Evolutionary conservation across 306 rosid species (phyloP), one percentile per base, ranked within the genome.

Genomic region (Luffa acutangula): DNA sequence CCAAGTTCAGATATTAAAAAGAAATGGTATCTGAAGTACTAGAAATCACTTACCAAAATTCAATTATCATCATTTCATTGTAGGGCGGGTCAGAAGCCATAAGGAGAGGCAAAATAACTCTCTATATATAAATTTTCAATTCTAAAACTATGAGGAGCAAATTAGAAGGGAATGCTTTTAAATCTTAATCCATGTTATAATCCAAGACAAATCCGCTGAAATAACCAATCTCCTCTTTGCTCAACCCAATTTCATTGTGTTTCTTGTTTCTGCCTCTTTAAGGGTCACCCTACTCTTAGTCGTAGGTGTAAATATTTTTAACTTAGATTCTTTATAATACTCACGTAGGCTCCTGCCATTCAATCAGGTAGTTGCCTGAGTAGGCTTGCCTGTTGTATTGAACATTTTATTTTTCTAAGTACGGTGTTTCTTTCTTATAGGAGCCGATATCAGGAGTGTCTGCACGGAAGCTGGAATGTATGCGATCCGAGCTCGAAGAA

Each of bases 381-480:
- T 33, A 62, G 43, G n/a, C 59, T 53, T 5, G 43, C 20, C 71
- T 3, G 17, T 33, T 74, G 46, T 14, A 74, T 15, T 48, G 31
- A 48, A 17, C 37, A 11, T 41, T 8, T 48, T 59, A 25, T 39
- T 41, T 37, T 20, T 74, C 54, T 63, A 5, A 12, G 39, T 6
- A n/a, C 21, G 7, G n/a, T 17, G 2, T 18, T 13, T 36, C 70
- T 78, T 46, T 69, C 12, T 52, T 43, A 54, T 90, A 96, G 99
- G 99, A 58, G 99, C 99, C 81, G 99, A 96, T 80, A 96, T 96
- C 18, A 88, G 99, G 87, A 91, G 97, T 78, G 99, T 96, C 1
- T 96, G 99, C 90, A 96, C 99, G 0, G 99, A 96, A 86, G 99
- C 99, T 12, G 99, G 99, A 79, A 96, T 96, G 99, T 96, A 84